These are phyloP conservation scores for Liquidambar formosana DNA, from an alignment of 164 flowering plant genomes.

Conservation along the genomic window DNA sequence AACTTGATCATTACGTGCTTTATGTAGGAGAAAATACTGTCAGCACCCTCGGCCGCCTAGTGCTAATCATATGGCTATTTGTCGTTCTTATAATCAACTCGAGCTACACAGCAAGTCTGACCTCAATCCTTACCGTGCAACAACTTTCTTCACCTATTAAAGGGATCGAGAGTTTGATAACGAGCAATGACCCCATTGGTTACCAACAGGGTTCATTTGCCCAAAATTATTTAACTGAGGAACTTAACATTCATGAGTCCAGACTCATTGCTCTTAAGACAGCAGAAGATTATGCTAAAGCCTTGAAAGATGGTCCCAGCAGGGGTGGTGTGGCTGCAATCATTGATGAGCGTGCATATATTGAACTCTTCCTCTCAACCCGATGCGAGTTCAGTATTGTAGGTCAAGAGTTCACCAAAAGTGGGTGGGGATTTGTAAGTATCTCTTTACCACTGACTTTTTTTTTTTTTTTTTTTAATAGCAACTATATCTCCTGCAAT, in stretches of 20 bases:
- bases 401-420: constrained; percentile 66
- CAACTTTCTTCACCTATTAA: constrained; percentile 60
- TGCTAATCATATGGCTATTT: constrained; percentile 62
- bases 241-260: constrained; percentile 38
- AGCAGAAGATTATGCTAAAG: constrained; percentile 43
- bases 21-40: constrained; percentile 51
- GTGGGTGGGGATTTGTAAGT: constrained; percentile 82
- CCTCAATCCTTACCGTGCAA: constrained; percentile 71
- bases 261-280: constrained; percentile 46
- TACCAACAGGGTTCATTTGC: constrained; percentile 62
- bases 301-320: constrained; percentile 50
- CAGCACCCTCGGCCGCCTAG: constrained; percentile 52
- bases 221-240: constrained; percentile 41
- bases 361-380: constrained; percentile 62
- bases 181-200: constrained; percentile 56
- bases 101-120: constrained; percentile 68
- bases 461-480: neutral
- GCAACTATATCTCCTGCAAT: neutral
- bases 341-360: constrained; percentile 57
- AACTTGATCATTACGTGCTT: neutral
- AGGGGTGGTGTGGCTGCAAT: constrained; percentile 74
- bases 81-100: constrained; percentile 63
- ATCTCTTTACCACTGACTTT: neutral
- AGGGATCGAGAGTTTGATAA: constrained; percentile 50
- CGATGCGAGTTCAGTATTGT: constrained; percentile 55